phyloP scores from a whole-genome alignment of 345 rosid genomes.

The Reutealis trisperma region DNA sequence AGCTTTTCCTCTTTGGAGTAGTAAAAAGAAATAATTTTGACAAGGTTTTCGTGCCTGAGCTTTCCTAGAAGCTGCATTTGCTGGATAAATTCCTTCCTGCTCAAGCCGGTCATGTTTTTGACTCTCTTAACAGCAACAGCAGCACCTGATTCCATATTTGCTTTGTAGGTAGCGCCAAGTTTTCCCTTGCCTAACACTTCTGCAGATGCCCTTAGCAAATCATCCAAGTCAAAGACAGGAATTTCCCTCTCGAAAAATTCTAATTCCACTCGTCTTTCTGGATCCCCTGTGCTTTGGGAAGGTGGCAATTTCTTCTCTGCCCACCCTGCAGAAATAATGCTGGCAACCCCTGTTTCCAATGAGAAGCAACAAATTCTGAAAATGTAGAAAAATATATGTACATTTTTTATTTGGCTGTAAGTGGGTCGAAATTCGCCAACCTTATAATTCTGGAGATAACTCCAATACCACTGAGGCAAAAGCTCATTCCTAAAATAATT shows the following conservation, averaged over 20 bases:
- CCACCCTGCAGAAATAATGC: neutral
- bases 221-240: conserved; percentile 52
- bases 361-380: neutral
- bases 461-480: too few species aligned
- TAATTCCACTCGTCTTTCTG: conserved; percentile 47
- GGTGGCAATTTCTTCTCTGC: conserved; percentile 19
- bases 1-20: conserved; percentile 57
- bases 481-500: too few species aligned
- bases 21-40: conserved; percentile 48
- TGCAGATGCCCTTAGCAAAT: conserved; percentile 58
- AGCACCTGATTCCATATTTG: conserved; percentile 47
- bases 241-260: conserved; percentile 42
- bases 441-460: too few species aligned
- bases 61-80: conserved; percentile 59
- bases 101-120: conserved; percentile 32
- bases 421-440: too few species aligned
- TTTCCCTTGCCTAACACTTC: conserved; percentile 52
- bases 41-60: conserved; percentile 48
- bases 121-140: conserved; percentile 50
- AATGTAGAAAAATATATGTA: too few species aligned
- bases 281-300: conserved; percentile 32
- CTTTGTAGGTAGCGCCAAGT: conserved; percentile 49
- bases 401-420: too few species aligned
- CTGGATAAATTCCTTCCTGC: conserved; percentile 48
- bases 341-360: neutral